These are phyloP conservation scores for Curvularia spicifera DNA, from an alignment of 2,329 filamentous ascomycete genomes.

Conservation along the genomic window DNA sequence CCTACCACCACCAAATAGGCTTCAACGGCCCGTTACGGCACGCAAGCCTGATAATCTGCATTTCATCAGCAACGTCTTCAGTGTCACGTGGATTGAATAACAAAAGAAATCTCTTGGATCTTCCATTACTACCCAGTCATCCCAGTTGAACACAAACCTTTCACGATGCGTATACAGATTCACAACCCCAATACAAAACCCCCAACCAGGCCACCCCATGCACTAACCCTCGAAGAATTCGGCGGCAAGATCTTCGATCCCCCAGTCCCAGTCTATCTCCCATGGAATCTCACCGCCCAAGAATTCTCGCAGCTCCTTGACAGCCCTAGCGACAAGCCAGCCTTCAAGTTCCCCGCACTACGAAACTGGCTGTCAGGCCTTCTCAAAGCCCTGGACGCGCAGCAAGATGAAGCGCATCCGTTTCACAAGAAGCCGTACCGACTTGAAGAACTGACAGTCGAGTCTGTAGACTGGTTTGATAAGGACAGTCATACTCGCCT, in stretches of 20 bases:
- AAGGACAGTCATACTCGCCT: constrained; percentile 41
- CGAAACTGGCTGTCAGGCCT: constrained; percentile 61
- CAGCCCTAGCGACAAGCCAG: constrained; percentile 8
- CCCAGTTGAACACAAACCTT: too few relatives aligned
- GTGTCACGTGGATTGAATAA: neutral
- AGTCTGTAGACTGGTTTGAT: constrained; percentile 61
- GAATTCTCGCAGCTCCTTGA: constrained; percentile 21
- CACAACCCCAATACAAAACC: neutral
- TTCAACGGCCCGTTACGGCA: constrained; percentile 1
- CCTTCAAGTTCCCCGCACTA: constrained; percentile 59
- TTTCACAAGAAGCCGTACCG: constrained; percentile 60
- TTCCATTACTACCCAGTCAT: neutral
- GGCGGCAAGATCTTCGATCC: constrained; percentile 29
- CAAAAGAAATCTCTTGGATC: neutral
- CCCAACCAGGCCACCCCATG: neutral
- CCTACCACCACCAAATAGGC: neutral
- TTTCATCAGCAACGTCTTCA: neutral
- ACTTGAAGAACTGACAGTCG: constrained; percentile 60
- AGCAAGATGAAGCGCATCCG: constrained; percentile 55
- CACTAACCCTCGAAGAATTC: constrained; percentile 7
- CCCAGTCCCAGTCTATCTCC: constrained; percentile 52
- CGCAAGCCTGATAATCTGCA: neutral
- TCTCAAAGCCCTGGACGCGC: constrained; percentile 56
- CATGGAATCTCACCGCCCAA: constrained; percentile 52
- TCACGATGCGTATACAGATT: neutral